Base-by-base conservation (phyloP, 345 rosid species). In the Toxicodendron radicans region DNA sequence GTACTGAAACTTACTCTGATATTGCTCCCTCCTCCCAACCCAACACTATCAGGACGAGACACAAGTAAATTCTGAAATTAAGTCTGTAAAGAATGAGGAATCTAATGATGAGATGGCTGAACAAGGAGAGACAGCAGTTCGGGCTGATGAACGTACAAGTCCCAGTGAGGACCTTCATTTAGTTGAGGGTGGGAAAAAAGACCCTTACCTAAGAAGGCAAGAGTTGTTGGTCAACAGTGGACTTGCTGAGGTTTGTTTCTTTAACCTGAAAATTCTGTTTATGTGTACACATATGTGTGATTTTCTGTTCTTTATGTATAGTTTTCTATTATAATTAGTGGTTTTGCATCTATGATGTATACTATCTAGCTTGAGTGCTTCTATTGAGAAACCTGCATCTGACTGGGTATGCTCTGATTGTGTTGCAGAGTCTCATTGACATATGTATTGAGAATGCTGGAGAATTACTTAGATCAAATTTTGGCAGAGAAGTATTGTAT, bases 211-310 rank as follows among this genome's bases (percentile, higher is more conserved):
- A 64, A 90, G 97, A 83, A 90, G 99, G 79, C 90, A 60, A 70
- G 99, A 95, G 77, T 75, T 95, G 86, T 77, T 95, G 73, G 77
- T 95, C 41, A 72, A 78, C 68, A 91, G 95, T 71, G 94, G 97
- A 76, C 93, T 95, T 80, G 99, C 97, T 67, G 94, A 91, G 99
- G 99, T 94, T 63, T 71, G 84, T 82, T 64, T 7, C 14, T 59
- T 58, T 20, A 21, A 66, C 70, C 38, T 66, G 23, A 24, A 48
- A 49, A 35, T 35, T 35, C 3, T 49, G 30, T 66, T 27, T 23
- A 4, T 53, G 5, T 49, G 5, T 6, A 2, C 8, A 16, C 43
- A 61, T 61, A 61, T 33, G 33, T 61, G 8, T 48, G 60, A 52
- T 10, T 16, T n/a, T 48, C n/a, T 32, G 7, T 72, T 46, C 14